Evolutionary conservation across 495 filamentous ascomycete genomes (phyloP).

Genomic region (Aspergillus affinis): DNA sequence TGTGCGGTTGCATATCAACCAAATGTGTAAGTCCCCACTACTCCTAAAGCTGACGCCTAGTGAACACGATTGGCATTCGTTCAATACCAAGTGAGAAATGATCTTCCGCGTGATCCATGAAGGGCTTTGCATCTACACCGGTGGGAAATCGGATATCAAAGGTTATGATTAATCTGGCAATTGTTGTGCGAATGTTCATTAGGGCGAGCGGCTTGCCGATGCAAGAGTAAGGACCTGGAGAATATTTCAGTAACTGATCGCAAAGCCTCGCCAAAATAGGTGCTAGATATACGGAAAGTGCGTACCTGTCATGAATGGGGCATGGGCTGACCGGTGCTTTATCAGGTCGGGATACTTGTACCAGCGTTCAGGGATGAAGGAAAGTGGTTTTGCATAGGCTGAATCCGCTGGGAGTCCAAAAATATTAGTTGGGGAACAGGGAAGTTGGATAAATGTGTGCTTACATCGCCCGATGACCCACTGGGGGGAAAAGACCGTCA

Average conservation of each 20-base stretch:
- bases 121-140: conserved; percentile 2
- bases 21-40: too few relatives aligned
- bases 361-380: conserved; percentile 57
- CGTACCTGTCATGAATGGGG: conserved; percentile 18
- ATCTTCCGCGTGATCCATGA: too few relatives aligned
- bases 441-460: background rate
- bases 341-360: conserved; percentile 30
- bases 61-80: too few relatives aligned
- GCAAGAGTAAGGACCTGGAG: conserved; percentile 19
- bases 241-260: background rate
- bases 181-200: conserved; percentile 22
- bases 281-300: too few relatives aligned
- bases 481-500: conserved; percentile 34
- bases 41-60: too few relatives aligned
- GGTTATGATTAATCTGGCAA: conserved; percentile 17
- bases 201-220: conserved; percentile 26
- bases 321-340: conserved; percentile 17
- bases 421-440: too few relatives aligned
- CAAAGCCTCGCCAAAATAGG: too few relatives aligned
- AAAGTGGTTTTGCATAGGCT: too few relatives aligned
- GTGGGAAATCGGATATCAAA: conserved; percentile 24
- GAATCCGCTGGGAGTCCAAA: too few relatives aligned
- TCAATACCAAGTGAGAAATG: too few relatives aligned
- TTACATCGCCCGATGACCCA: conserved; percentile 31
- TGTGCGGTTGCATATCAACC: too few relatives aligned